Conservation (phyloP, 2,329 filamentous ascomycete species). For the Phialemonium atrogriseum region DNA sequence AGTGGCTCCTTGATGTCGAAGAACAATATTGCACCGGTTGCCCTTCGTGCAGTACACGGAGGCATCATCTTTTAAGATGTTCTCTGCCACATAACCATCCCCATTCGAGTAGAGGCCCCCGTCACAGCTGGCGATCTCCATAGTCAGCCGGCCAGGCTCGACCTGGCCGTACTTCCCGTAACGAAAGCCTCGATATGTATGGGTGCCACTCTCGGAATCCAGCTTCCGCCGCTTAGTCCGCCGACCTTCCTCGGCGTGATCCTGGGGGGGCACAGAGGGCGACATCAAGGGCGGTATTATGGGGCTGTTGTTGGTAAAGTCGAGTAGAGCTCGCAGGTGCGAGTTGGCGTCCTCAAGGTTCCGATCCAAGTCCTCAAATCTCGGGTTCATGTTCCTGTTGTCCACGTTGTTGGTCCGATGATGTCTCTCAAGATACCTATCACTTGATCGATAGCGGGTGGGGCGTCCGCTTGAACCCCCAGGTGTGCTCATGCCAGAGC, state of each 20-base stretch:
- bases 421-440: constrained; percentile 19
- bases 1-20: constrained; percentile 72
- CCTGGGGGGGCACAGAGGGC: constrained; percentile 25
- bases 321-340: constrained; percentile 34
- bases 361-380: constrained; percentile 28
- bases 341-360: constrained; percentile 34
- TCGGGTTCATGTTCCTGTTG: constrained; percentile 10
- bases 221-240: constrained; percentile 62
- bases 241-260: constrained; percentile 38
- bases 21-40: constrained; percentile 78
- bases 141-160: constrained; percentile 68
- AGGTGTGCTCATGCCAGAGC: constrained; percentile 16
- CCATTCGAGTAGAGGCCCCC: constrained; percentile 64
- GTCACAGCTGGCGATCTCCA: constrained; percentile 88
- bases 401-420: constrained; percentile 10
- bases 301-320: constrained; percentile 16
- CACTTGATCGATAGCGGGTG: constrained; percentile 14
- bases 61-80: constrained; percentile 73
- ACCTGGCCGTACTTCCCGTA: constrained; percentile 88
- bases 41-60: constrained; percentile 87
- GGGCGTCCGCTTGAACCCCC: constrained; percentile 12
- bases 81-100: constrained; percentile 60
- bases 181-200: constrained; percentile 50
- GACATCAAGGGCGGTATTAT: constrained; percentile 23
- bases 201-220: constrained; percentile 50